Conservation (phyloP, 805 yeast genomes). For the Saccharomyces paradoxus region DNA sequence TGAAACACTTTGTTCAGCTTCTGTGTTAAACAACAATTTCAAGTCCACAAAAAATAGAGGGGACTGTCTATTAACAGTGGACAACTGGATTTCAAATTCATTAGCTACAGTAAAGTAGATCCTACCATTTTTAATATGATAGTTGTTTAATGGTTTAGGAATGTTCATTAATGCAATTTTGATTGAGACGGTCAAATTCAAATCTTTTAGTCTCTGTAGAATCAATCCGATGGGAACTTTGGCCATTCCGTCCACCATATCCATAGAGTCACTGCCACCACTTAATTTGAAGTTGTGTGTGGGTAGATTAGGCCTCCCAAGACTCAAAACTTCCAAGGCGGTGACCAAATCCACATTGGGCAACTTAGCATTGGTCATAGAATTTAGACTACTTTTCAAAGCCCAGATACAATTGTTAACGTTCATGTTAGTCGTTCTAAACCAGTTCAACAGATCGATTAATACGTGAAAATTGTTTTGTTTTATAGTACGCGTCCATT, state of each 20-base stretch:
- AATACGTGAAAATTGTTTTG: slow-evolving; percentile 62
- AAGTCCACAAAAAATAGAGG: slow-evolving; percentile 77
- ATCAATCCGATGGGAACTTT: slow-evolving; percentile 47
- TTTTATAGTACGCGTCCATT: slow-evolving; percentile 67
- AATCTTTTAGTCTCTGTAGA: slow-evolving; percentile 51
- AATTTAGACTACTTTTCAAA: slow-evolving; percentile 48
- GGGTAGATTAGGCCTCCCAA: slow-evolving; percentile 70
- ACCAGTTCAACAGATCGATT: slow-evolving; percentile 84
- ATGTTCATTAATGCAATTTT: slow-evolving; percentile 64
- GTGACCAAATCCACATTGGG: slow-evolving; percentile 89
- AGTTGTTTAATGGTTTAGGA: slow-evolving; percentile 58
- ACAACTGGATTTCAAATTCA: slow-evolving; percentile 70
- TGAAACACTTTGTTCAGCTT: slow-evolving; percentile 1
- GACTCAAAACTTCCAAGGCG: slow-evolving; percentile 72
- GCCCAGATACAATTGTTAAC: slow-evolving; percentile 58
- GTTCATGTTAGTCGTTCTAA: slow-evolving; percentile 66
- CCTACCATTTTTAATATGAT: slow-evolving; percentile 67
- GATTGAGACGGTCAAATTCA: slow-evolving; percentile 66
- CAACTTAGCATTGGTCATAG: slow-evolving; percentile 78
- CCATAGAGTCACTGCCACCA: slow-evolving; percentile 13
- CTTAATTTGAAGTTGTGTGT: slow-evolving; percentile 47
- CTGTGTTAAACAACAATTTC: slow-evolving; percentile 42
- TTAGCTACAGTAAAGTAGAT: slow-evolving; percentile 54
- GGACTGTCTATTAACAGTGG: slow-evolving; percentile 58
- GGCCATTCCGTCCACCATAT: slow-evolving; percentile 6